Evolutionary conservation across 345 rosid species (phyloP), one percentile per base, ranked within the genome.

Genomic region (Cardiospermum halicacabum): DNA sequence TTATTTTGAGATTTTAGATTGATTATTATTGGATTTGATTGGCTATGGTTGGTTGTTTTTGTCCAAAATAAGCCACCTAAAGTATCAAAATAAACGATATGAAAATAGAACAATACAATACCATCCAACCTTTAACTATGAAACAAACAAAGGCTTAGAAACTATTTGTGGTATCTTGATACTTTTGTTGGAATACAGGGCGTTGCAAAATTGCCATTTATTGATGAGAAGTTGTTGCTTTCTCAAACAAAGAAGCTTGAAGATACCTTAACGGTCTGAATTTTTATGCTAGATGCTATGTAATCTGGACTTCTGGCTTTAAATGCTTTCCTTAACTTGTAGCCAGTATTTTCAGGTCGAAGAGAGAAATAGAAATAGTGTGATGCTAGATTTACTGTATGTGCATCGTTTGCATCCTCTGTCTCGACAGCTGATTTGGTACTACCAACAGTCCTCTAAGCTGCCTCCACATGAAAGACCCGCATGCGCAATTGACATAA

Each of bases 201-300:
- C 77, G 69, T 91, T 75, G 94, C 85, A 51, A 95, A 91, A 76
- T 84, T 95, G 80, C 98, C 99, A 11, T 95, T 95, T 75, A 91
- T 95, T 49, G 91, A 95, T 40, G 91, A 91, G 81, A 82, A 77
- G 68, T 74, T 78, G 80, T 78, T 95, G 81, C 85, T 89, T 72
- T 40, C 74, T 36, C 90, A 87, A 60, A 95, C 99, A 54, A 86
- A 76, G 86, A 89, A 83, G 80, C 91, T 95, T 66, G 98, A 89
- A 77, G 69, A 54, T 69, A 81, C 79, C 30, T 68, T 95, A 74
- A 91, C 93, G 86, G 99, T 95, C 42, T 65, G 88, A 32, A 74
- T 60, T 45, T 54, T 60, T 58, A 19, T 49, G 24, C 30, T 49
- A 30, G 54, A 53, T 40, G 59, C 39, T 50, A 47, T 45, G 45